Evolutionary conservation across 345 rosid species (phyloP), one percentile per base, ranked within the genome.

Genomic region (Melastoma malabathricum): DNA sequence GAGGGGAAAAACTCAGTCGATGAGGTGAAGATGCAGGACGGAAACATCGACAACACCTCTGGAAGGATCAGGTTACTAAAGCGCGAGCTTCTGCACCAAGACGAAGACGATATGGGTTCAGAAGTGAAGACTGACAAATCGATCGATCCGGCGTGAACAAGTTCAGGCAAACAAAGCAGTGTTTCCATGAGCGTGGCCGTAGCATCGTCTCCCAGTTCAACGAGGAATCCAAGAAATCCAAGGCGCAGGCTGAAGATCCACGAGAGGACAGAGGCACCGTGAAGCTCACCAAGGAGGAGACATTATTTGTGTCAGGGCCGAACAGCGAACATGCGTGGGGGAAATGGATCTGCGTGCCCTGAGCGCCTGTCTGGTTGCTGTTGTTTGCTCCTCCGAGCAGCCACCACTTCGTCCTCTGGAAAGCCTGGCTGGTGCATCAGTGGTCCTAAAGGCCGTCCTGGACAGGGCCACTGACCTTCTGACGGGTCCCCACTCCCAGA

Each of bases 401-500:
- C 98, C 98, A 1, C 98, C 97, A 12, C 85, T 92, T 39, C 75
- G 98, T 10, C 98, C 98, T 41, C 68, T 87, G 46, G 93, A 96
- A 54, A 84, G 93, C 54, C 63, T 93, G 39, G 74, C 90, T 58
- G 94, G 95, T 46, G 96, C 98, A 10, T 80, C 95, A 0, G 51
- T 75, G 50, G 64, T 92, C 34, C 72, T 92, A 69, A 79, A 74
- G 58, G 71, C 88, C 13, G 81, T 92, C 56, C 93, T 92, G 22
- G 98, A 87, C 54, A 83, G 88, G 59, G 97, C 98, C 17, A 78
- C 76, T 14, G 82, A 84, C 61, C 77, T 82, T 41, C 54, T 82
- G 50, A 67, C 64, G 39, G 60, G 55, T 55, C 56, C 20, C 5
- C n/a, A n/a, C n/a, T n/a, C n/a, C n/a, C n/a, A n/a, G n/a, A n/a